Percentiles rank a stretch among this genome's conserved stretches.
These are phyloP conservation scores for Acacia concinna DNA, from an alignment of 331 rosid species.

Conservation along the genomic window DNA sequence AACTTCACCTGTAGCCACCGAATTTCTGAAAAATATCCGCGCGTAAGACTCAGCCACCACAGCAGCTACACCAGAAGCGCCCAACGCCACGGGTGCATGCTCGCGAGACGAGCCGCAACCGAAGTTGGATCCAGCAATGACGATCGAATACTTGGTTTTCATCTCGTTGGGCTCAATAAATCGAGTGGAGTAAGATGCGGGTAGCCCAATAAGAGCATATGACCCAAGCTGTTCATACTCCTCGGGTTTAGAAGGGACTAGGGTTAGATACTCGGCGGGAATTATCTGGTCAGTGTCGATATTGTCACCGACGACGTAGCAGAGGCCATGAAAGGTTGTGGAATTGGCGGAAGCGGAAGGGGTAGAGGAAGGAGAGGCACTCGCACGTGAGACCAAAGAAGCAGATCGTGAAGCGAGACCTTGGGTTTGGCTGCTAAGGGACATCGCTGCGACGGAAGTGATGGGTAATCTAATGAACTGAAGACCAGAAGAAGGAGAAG, in stretches of 20 bases:
- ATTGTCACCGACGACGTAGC: constrained; percentile 91
- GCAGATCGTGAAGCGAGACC: constrained; percentile 12
- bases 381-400: constrained; percentile 45
- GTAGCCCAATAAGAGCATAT: constrained; percentile 88
- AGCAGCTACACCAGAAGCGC: constrained; percentile 69
- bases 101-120: constrained; percentile 97
- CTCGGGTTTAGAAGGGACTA: constrained; percentile 86
- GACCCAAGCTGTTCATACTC: constrained; percentile 93
- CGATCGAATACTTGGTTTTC: constrained; percentile 64
- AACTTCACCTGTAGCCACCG: constrained; percentile 91
- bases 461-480: constrained; percentile 41
- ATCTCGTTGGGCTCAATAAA: constrained; percentile 62
- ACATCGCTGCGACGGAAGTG: constrained; percentile 4
- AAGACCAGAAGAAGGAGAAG: constrained; percentile 13
- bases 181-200: constrained; percentile 58
- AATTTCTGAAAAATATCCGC: constrained; percentile 80
- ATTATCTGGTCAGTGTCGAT: constrained; percentile 96
- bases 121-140: constrained; percentile 83
- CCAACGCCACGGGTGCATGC: constrained; percentile 94
- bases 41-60: constrained; percentile 93
- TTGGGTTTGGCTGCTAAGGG: constrained; percentile 6
- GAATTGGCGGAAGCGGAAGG: constrained; percentile 22
- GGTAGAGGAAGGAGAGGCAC: constrained; percentile 27
- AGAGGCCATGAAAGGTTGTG: constrained; percentile 75
- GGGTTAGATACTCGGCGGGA: constrained; percentile 87